These are phyloP conservation scores for Debaryomycetaceae sp. DNA, from an alignment of 1,139 yeast species.

Conservation along the genomic window DNA sequence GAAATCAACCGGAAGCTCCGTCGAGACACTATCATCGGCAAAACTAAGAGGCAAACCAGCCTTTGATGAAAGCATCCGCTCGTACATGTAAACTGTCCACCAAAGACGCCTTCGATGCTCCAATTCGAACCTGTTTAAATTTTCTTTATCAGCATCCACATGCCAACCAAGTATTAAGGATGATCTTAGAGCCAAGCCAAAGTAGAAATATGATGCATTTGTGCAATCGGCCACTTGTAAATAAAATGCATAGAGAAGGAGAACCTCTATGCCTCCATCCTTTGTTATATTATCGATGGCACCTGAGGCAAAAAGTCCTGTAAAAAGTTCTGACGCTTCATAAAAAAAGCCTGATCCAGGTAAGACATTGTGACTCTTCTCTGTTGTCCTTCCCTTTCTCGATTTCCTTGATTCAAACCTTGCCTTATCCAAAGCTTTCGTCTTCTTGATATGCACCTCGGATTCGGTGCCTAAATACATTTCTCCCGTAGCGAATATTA, in stretches of 20 bases:
- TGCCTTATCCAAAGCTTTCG: conserved; percentile 23
- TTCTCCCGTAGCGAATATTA: conserved; percentile 81
- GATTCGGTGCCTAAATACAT: conserved; percentile 76
- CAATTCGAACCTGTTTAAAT: conserved; percentile 58
- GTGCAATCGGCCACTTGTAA: conserved; percentile 85
- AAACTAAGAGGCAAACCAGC: conserved; percentile 80
- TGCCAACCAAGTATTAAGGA: conserved; percentile 79
- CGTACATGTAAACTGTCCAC: conserved; percentile 93
- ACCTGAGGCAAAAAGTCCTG: conserved; percentile 75
- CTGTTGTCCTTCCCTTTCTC: conserved; percentile 10
- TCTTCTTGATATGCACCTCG: conserved; percentile 33
- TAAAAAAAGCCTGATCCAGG: conserved; percentile 79
- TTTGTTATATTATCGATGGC: conserved; percentile 72
- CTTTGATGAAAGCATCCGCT: conserved; percentile 79
- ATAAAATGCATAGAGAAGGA: conserved; percentile 74
- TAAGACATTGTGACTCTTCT: conserved; percentile 33
- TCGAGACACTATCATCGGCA: conserved; percentile 74
- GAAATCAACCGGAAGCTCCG: conserved; percentile 72
- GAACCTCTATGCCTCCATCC: conserved; percentile 80
- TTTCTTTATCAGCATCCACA: conserved; percentile 72
- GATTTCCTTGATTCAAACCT: conserved; percentile 8
- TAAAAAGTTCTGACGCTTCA: conserved; percentile 71
- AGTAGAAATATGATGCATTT: conserved; percentile 75
- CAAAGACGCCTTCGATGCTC: conserved; percentile 81
- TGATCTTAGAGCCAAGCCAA: conserved; percentile 74